Evolutionary conservation across 164 flowering plant genomes (phyloP).

Genomic region (Aristolochia fimbriata): DNA sequence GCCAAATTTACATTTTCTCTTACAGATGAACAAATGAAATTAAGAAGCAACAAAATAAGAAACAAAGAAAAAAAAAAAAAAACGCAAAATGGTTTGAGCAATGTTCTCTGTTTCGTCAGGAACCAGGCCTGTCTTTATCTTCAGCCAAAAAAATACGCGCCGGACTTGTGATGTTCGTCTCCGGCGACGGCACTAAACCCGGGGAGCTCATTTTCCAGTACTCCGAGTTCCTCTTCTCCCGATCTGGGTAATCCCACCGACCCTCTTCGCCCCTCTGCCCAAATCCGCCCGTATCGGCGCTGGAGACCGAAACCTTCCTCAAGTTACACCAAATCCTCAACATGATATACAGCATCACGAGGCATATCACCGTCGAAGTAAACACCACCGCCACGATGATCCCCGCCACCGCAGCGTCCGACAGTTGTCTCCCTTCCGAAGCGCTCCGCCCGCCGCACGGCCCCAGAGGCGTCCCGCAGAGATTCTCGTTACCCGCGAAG

Average conservation of each 20-base stretch:
- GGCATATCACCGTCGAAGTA: slow-evolving; percentile 59
- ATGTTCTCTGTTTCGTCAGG: not conserved
- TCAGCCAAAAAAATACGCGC: no score
- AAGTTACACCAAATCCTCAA: slow-evolving; percentile 79
- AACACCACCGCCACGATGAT: slow-evolving; percentile 71
- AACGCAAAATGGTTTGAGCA: slow-evolving; percentile 22
- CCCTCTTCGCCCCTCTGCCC: slow-evolving; percentile 38
- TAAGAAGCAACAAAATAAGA: no score
- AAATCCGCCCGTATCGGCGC: slow-evolving; percentile 32
- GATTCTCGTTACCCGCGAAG: slow-evolving; percentile 51
- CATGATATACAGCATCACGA: slow-evolving; percentile 64
- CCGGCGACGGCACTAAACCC: slow-evolving; percentile 23
- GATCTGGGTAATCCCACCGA: slow-evolving; percentile 34
- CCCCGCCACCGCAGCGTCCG: slow-evolving; percentile 42
- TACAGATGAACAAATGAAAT: no score
- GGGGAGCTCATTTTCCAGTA: slow-evolving; percentile 42
- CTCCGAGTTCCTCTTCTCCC: slow-evolving; percentile 25
- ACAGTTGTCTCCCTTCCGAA: slow-evolving; percentile 22
- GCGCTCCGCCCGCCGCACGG: slow-evolving; percentile 24
- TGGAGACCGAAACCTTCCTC: slow-evolving; percentile 56
- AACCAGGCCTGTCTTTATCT: no score
- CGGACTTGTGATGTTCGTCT: slow-evolving; percentile 11
- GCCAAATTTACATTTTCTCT: no score
- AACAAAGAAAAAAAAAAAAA: no score
- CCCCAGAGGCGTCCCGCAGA: slow-evolving; percentile 66